These are phyloP conservation scores for Phialemonium atrogriseum DNA, from an alignment of 2,329 filamentous ascomycete species.

Conservation along the genomic window DNA sequence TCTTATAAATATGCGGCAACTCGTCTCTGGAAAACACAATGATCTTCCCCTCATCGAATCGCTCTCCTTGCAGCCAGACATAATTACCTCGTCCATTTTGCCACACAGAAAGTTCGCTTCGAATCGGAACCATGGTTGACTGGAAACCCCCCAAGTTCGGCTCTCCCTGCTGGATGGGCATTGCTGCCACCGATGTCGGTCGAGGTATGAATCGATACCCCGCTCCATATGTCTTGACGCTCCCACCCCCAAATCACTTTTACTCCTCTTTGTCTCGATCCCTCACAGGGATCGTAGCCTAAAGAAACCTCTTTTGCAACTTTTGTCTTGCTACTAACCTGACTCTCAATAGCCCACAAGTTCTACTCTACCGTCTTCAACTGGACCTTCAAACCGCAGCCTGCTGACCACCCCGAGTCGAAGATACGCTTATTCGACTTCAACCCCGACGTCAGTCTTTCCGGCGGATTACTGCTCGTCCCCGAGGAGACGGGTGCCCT, in stretches of 20 bases:
- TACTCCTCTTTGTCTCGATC: too few species aligned
- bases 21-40: too few species aligned
- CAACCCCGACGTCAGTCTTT: conserved; percentile 17
- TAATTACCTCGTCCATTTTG: too few species aligned
- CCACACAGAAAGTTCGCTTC: too few species aligned
- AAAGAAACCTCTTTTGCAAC: too few species aligned
- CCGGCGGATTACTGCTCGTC: conserved; percentile 19
- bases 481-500: conserved; percentile 16
- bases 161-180: conserved; percentile 19
- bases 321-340: not conserved
- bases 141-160: conserved; percentile 21
- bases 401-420: conserved; percentile 8
- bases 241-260: too few species aligned
- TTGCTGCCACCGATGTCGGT: conserved; percentile 17
- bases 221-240: too few species aligned
- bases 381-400: conserved; percentile 13
- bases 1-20: too few species aligned
- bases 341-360: conserved; percentile 11
- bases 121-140: conserved; percentile 17
- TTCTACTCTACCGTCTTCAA: conserved; percentile 21
- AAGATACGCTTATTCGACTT: conserved; percentile 21
- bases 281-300: too few species aligned
- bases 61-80: too few species aligned
- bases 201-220: conserved; percentile 13
- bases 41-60: too few species aligned